A percentile compares a stretch with the other conserved stretches of the same genome.
phyloP scores from a whole-genome alignment of 1,284 basidiomycete species.

The Porodaedalea pini region DNA sequence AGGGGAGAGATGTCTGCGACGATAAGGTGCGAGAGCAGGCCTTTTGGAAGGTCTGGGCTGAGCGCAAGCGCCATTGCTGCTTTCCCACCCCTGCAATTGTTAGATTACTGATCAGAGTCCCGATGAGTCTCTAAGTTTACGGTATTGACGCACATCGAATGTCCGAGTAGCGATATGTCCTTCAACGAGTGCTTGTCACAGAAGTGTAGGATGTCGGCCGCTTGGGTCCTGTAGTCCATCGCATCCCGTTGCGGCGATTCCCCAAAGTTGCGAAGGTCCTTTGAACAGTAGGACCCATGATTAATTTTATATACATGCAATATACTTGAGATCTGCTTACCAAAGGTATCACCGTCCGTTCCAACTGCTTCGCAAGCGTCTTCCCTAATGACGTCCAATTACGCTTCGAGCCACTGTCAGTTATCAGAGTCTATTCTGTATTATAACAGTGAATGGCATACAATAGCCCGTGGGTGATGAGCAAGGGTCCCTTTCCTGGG shows the following conservation, averaged over 20 bases:
- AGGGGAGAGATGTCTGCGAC: conserved; percentile 80
- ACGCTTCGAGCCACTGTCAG: conserved; percentile 67
- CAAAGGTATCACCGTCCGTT: conserved; percentile 68
- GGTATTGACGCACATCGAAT: conserved; percentile 66
- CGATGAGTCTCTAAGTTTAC: background rate
- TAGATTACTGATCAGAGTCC: background rate
- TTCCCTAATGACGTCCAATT: conserved; percentile 76
- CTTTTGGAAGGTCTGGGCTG: conserved; percentile 42
- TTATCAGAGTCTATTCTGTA: conserved; percentile 1
- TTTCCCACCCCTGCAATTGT: conserved; percentile 75
- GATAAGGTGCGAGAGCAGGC: conserved; percentile 60
- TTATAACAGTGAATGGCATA: conserved; percentile 30
- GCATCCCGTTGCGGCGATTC: conserved; percentile 66
- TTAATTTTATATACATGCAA: background rate
- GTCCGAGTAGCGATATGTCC: conserved; percentile 73
- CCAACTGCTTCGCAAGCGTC: conserved; percentile 53
- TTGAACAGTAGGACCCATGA: background rate
- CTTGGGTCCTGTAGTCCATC: conserved; percentile 74
- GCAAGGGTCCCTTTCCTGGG: conserved; percentile 37
- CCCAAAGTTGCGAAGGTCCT: conserved; percentile 87
- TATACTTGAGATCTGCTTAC: conserved; percentile 43
- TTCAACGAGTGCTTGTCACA: conserved; percentile 47
- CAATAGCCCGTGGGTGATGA: conserved; percentile 71
- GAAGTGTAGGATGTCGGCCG: conserved; percentile 65
- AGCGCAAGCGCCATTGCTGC: conserved; percentile 80